Percentiles rank a stretch among this genome's conserved stretches.
These are phyloP conservation scores for Lichtheimia ramosa DNA, from an alignment of 371 early-diverging fungal genomes.

Conservation along the genomic window DNA sequence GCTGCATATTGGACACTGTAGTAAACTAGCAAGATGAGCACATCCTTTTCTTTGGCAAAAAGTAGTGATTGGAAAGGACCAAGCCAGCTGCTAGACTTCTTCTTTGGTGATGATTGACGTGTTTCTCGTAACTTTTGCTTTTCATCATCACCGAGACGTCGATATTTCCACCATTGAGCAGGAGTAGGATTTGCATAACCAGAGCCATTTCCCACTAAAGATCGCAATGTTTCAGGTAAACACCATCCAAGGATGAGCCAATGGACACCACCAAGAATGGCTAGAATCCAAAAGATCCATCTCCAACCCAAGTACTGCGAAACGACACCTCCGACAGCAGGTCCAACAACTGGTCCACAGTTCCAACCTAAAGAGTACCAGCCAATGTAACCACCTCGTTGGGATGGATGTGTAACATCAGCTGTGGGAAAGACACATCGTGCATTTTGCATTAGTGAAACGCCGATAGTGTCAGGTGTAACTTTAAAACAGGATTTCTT, in stretches of 20 bases:
- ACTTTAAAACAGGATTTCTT: background rate
- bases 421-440: constrained; percentile 8
- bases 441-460: background rate
- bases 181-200: constrained; percentile 46
- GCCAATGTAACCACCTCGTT: constrained; percentile 22
- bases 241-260: constrained; percentile 18
- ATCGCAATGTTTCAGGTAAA: constrained; percentile 47
- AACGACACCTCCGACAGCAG: constrained; percentile 21
- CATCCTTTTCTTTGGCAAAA: constrained; percentile 36
- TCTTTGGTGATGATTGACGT: background rate
- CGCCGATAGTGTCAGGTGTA: background rate
- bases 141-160: background rate
- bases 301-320: constrained; percentile 23
- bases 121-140: background rate
- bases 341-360: constrained; percentile 21
- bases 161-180: constrained; percentile 21
- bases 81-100: constrained; percentile 5
- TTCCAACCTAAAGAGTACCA: constrained; percentile 20
- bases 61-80: constrained; percentile 24
- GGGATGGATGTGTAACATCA: constrained; percentile 17
- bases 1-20: constrained; percentile 38
- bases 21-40: constrained; percentile 26
- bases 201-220: constrained; percentile 49
- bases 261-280: constrained; percentile 22
- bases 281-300: constrained; percentile 41